phyloP scores from a whole-genome alignment of 176 grass and related monocot species.

The Otatea glauca region DNA sequence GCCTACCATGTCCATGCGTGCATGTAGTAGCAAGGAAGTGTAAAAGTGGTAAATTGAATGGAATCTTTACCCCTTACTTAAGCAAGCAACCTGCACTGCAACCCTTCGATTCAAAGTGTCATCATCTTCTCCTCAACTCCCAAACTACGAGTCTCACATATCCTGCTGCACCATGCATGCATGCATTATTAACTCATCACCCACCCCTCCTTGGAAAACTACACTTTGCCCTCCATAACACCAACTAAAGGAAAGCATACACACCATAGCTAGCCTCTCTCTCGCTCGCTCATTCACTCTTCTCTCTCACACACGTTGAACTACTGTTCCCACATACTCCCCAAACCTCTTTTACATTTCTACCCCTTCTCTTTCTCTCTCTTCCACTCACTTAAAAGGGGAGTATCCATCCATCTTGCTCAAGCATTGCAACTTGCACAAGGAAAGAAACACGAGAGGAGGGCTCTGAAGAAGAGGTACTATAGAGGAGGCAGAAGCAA shows the following conservation, averaged over 20 bases:
- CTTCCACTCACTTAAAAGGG: slow-evolving; percentile 48
- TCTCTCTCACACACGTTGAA: background rate
- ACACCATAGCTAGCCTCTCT: background rate
- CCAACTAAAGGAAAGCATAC: background rate
- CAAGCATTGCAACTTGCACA: slow-evolving; percentile 41
- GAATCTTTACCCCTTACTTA: slow-evolving; percentile 45
- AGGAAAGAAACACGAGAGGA: slow-evolving; percentile 35
- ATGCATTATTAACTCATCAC: slow-evolving; percentile 52
- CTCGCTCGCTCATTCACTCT: background rate
- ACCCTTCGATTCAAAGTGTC: slow-evolving; percentile 24
- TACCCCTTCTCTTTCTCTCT: slow-evolving; percentile 38
- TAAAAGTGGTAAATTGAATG: slow-evolving; percentile 13
- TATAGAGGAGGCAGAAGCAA: background rate
- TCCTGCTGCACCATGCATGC: background rate
- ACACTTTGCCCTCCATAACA: slow-evolving; percentile 35
- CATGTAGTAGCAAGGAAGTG: background rate
- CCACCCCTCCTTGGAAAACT: background rate
- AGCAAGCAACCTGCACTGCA: slow-evolving; percentile 32
- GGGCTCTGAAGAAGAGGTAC: slow-evolving; percentile 12
- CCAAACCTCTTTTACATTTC: slow-evolving; percentile 33
- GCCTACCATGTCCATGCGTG: background rate
- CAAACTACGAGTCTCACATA: background rate
- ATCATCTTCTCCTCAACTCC: background rate
- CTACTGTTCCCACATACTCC: slow-evolving; percentile 32
- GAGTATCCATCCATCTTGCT: slow-evolving; percentile 35